phyloP scores from a whole-genome alignment of 2,329 filamentous ascomycete genomes.

The Colletotrichum incanum region DNA sequence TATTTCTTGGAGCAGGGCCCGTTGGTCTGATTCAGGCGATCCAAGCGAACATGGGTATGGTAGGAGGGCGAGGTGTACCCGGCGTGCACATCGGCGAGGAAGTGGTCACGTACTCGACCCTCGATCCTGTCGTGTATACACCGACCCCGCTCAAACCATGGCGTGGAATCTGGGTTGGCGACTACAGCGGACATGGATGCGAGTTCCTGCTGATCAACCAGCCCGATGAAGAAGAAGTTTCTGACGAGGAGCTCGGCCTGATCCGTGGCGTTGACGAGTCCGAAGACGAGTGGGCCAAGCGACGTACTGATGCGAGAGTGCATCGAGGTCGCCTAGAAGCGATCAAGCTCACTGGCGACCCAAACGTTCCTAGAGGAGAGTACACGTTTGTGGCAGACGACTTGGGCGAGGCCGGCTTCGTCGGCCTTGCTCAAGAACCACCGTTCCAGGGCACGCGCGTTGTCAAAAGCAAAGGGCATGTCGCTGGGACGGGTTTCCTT shows the following conservation, averaged over 20 bases:
- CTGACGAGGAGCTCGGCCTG: constrained; percentile 59
- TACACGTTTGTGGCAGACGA: constrained; percentile 86
- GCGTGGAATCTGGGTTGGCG: constrained; percentile 92
- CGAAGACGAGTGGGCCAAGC: constrained; percentile 61
- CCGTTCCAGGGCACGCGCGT: constrained; percentile 82
- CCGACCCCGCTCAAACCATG: constrained; percentile 86
- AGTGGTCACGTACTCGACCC: constrained; percentile 77
- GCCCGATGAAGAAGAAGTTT: constrained; percentile 68
- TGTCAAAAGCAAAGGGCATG: constrained; percentile 82
- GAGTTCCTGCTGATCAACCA: constrained; percentile 91
- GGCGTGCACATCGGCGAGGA: constrained; percentile 69
- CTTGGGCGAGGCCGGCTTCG: constrained; percentile 76
- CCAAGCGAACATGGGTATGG: constrained; percentile 44
- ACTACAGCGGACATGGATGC: constrained; percentile 89
- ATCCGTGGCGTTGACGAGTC: constrained; percentile 59
- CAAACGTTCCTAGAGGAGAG: constrained; percentile 90
- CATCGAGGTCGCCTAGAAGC: constrained; percentile 82
- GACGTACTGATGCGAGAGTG: constrained; percentile 63
- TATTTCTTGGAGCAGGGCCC: constrained; percentile 50
- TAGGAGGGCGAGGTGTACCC: constrained; percentile 46
- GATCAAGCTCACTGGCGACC: constrained; percentile 93
- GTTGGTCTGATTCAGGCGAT: constrained; percentile 45
- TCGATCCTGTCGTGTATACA: constrained; percentile 83
- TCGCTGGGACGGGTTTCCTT: constrained; percentile 80
- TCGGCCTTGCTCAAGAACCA: constrained; percentile 75